Evolutionary conservation across 192 early-diverging fungal genomes (phyloP), one percentile per base, ranked within the genome.

Genomic region (Coemansia sp.): DNA sequence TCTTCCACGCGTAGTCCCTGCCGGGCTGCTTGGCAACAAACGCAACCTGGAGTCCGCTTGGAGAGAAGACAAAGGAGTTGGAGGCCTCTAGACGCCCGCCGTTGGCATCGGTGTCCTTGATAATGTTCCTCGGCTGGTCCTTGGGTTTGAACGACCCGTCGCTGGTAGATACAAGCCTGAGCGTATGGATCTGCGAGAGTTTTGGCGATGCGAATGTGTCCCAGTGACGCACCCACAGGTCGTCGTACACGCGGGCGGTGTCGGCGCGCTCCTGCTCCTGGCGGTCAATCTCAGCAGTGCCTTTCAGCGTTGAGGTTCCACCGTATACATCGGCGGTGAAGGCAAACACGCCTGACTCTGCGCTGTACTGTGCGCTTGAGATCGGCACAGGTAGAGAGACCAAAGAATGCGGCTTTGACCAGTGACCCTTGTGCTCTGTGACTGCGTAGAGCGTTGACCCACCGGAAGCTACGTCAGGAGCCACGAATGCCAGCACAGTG

Each of bases 201-300:
- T 89, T 88, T 26, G 87, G 80, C 41, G 85, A 70, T 3, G 82
- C 73, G 61, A 86, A 90, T 7, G 80, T 73, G 63, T 94, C 93
- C 91, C 93, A 94, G 67, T 94, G 93, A 37, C 93, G 86, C 46
- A 94, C 87, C 88, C 90, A 91, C 63, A 94, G 78, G 26, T 88
- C 72, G 21, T 93, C 89, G 76, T 83, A 92, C 12, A 76, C 85
- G 16, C 85, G 63, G 36, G 84, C 92, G 10, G 89, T 85, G 39
- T 90, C 89, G 36, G 80, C 84, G 16, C 83, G 74, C 64, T 74
- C 73, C 32, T 67, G 66, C 12, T 79, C 74, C 32, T 85, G 42
- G 47, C 70, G 62, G 52, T 89, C 86, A 51, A 80, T 84, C 51
- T 84, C 61, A 40, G 82, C 86, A 5, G 88, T 86, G 18, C 83